Evolutionary conservation across 345 rosid species (phyloP).

Genomic region (Rhizophora mangle): DNA sequence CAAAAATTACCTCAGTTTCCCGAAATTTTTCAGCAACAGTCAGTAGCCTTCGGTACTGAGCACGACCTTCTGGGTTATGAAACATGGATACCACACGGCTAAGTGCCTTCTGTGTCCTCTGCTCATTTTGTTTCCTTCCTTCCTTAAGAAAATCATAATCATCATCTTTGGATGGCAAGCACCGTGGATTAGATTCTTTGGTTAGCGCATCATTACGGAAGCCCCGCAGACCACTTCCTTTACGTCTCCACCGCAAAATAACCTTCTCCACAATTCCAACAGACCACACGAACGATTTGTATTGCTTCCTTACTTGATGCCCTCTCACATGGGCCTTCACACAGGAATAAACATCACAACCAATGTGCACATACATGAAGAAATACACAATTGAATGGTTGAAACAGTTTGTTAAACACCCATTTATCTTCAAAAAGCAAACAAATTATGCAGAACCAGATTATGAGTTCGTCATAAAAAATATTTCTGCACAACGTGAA

Average conservation of each 20-base stretch:
- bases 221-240: conserved; percentile 81
- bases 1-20: conserved; percentile 53
- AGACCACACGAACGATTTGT: conserved; percentile 70
- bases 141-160: conserved; percentile 86
- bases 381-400: neutral
- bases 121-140: conserved; percentile 90
- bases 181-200: conserved; percentile 37
- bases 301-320: conserved; percentile 82
- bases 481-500: too few relatives aligned
- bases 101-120: conserved; percentile 78
- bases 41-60: conserved; percentile 82
- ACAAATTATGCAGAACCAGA: too few relatives aligned
- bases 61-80: conserved; percentile 80
- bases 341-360: conserved; percentile 21
- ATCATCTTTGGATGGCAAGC: conserved; percentile 47
- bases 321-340: conserved; percentile 87
- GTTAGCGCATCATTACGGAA: conserved; percentile 50
- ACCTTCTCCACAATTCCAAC: conserved; percentile 91
- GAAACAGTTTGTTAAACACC: too few relatives aligned
- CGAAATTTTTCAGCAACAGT: conserved; percentile 67
- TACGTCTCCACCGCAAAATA: conserved; percentile 90
- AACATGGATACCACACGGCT: conserved; percentile 92
- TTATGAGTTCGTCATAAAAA: too few relatives aligned
- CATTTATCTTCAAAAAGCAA: too few relatives aligned
- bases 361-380: neutral